Base-by-base conservation (phyloP, 768 basidiomycete genomes). In the Leccinum subtestaceum region DNA sequence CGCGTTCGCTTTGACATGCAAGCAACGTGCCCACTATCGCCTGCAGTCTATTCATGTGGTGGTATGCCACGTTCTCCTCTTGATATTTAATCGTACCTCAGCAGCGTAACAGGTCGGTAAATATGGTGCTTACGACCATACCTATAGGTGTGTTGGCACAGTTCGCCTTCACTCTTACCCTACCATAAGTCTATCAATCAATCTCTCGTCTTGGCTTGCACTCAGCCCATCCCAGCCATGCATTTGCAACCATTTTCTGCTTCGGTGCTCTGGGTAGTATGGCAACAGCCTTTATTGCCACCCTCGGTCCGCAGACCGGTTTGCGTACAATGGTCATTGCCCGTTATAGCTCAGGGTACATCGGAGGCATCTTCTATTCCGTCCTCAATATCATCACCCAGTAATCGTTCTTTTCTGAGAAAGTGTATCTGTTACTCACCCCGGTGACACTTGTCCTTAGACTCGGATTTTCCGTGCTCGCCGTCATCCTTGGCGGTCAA, bases 401-500 rank as follows among this genome's bases (percentile, higher is more conserved):
- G 72, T 77, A 53, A 15, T 66, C 63, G 23, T 57, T 19, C 13
- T 10, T 53, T 31, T 12, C 29, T n/a, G 40, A 43, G 17, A 40
- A 38, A 40, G 2, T 6, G 3, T 31, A 12, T 3, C 29, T 53
- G 11, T 5, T 15, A 17, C 31, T 31, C 34, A 19, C 10, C 17
- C 31, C 17, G 2, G 32, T 58, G 52, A 61, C 25, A 36, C 2
- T 10, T 13, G 1, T n/a, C 17, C 15, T 15, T 49, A 80, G 77
- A 54, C 66, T 82, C n/a, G 81, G 81, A 3, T 84, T 82, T 67
- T 74, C 78, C 15, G 74, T 75, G 19, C 77, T 74, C 0, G 74
- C 77, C 15, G 80, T 82, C n/a, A 82, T 84, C 53, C 74, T 82
- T 2, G 82, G 82, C 15, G 83, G 81, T 2, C 80, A 84, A 58